phyloP scores from a whole-genome alignment of 148 eudicot genomes.

The Vaccinium vitisidaea region DNA sequence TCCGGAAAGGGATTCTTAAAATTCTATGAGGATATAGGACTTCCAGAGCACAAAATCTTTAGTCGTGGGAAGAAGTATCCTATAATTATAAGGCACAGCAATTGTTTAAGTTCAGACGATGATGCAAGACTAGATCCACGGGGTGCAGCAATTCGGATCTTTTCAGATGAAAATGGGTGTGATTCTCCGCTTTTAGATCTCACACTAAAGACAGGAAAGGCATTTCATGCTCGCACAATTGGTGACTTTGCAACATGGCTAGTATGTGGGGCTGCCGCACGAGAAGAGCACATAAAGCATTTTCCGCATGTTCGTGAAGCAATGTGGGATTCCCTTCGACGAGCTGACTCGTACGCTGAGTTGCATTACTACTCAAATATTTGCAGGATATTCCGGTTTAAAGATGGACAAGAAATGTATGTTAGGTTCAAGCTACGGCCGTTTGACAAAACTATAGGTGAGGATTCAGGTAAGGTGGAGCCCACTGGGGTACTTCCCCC shows the following conservation, averaged over 20 bases:
- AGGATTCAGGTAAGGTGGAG: conserved; percentile 46
- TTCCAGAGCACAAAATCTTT: conserved; percentile 51
- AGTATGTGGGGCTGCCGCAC: conserved; percentile 46
- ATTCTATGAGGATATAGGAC: conserved; percentile 37
- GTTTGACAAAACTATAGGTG: conserved; percentile 30
- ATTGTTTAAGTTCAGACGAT: conserved; percentile 56
- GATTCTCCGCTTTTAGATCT: conserved; percentile 36
- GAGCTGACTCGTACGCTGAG: conserved; percentile 28
- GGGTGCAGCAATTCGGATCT: conserved; percentile 52
- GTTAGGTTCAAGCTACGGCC: conserved; percentile 50
- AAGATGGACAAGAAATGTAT: conserved; percentile 55
- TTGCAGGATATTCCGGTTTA: conserved; percentile 47
- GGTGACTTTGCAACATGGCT: conserved; percentile 58
- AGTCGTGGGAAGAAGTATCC: conserved; percentile 37
- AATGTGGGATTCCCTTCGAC: conserved; percentile 48
- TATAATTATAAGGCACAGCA: conserved; percentile 44
- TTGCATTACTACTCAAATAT: conserved; percentile 55
- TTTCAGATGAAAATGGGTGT: conserved; percentile 21
- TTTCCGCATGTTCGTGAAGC: conserved; percentile 52
- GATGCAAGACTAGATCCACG: conserved; percentile 58
- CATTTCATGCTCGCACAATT: conserved; percentile 52
- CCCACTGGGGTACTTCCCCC: conserved; percentile 50
- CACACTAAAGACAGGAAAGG: conserved; percentile 53
- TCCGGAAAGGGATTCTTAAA: conserved; percentile 39
- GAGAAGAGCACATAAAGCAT: conserved; percentile 51